A percentile compares a stretch with the other conserved stretches of the same genome.
Evolutionary conservation across 1,284 basidiomycete genomes (phyloP).

Genomic region (Blastosporella zonata): DNA sequence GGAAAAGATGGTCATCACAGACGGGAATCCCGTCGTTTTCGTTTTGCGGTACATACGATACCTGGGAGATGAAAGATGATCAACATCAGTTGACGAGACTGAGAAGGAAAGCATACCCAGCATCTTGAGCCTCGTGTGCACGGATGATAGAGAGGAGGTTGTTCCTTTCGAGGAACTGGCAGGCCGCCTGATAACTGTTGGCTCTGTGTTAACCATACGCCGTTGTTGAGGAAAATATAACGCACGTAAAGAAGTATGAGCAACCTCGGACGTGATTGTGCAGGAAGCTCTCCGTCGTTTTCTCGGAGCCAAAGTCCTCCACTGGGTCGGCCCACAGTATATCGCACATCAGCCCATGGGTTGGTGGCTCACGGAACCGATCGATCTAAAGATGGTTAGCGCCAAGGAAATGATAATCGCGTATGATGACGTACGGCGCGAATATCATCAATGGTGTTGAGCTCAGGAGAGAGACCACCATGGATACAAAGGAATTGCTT

Average conservation of each 20-base stretch:
- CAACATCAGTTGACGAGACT: conserved; percentile 2
- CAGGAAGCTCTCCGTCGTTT: conserved; percentile 81
- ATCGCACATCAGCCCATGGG: conserved; percentile 93
- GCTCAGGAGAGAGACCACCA: conserved; percentile 87
- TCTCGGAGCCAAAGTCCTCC: conserved; percentile 92
- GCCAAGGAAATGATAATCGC: conserved; percentile 6
- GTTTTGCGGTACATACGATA: conserved; percentile 98
- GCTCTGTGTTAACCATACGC: conserved; percentile 2
- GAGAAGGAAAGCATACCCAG: conserved; percentile 59
- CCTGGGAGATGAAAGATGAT: conserved; percentile 33
- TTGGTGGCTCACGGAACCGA: conserved; percentile 93
- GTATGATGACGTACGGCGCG: conserved; percentile 52
- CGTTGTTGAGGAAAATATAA: conserved; percentile 14
- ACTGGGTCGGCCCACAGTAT: conserved; percentile 94
- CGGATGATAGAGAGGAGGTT: conserved; percentile 93
- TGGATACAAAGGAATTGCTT: conserved; percentile 97
- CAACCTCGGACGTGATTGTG: conserved; percentile 96
- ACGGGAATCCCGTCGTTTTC: conserved; percentile 88
- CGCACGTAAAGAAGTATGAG: conserved; percentile 92
- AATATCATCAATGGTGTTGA: conserved; percentile 90
- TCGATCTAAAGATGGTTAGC: conserved; percentile 60
- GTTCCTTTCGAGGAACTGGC: conserved; percentile 92
- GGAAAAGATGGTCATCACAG: conserved; percentile 96
- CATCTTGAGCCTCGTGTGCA: conserved; percentile 94
- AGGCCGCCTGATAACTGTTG: conserved; percentile 85